Evolutionary conservation across 805 yeast genomes (phyloP).

Genomic region (Myxozyma neglecta): DNA sequence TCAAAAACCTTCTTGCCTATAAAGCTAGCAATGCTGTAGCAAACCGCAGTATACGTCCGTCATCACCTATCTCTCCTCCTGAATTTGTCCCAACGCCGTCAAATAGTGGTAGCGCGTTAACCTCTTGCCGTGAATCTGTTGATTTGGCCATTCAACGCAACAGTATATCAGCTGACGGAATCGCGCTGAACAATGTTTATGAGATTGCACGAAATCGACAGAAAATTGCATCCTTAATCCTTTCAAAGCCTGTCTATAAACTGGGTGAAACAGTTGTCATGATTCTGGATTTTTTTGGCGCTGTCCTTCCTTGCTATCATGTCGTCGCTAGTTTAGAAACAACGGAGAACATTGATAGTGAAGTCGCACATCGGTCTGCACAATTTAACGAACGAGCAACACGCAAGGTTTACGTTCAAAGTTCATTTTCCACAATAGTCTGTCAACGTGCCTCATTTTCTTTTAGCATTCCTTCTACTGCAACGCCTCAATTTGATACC

Average conservation of each 20-base stretch:
- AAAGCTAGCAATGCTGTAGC: constrained; percentile 10
- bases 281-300: constrained; percentile 41
- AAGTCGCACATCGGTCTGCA: constrained; percentile 35
- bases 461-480: constrained; percentile 41
- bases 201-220: constrained; percentile 48
- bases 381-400: constrained; percentile 33
- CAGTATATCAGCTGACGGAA: constrained; percentile 27
- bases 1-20: constrained; percentile 16
- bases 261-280: constrained; percentile 43
- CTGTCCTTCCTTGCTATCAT: constrained; percentile 40
- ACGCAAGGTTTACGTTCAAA: constrained; percentile 36
- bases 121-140: constrained; percentile 28
- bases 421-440: constrained; percentile 32
- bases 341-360: constrained; percentile 38
- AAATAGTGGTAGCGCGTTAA: constrained; percentile 1
- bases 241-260: constrained; percentile 46
- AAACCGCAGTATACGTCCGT: constrained; percentile 12
- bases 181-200: constrained; percentile 30
- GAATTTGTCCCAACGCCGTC: constrained; percentile 5
- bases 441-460: constrained; percentile 33
- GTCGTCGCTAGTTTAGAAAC: constrained; percentile 46
- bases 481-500: constrained; percentile 40
- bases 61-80: constrained; percentile 28
- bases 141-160: constrained; percentile 28
- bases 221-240: constrained; percentile 44